Percentiles rank a stretch among this genome's conserved stretches.
Evolutionary conservation across 2,329 filamentous ascomycete genomes (phyloP).

Genomic region (Aaosphaeria arxii): DNA sequence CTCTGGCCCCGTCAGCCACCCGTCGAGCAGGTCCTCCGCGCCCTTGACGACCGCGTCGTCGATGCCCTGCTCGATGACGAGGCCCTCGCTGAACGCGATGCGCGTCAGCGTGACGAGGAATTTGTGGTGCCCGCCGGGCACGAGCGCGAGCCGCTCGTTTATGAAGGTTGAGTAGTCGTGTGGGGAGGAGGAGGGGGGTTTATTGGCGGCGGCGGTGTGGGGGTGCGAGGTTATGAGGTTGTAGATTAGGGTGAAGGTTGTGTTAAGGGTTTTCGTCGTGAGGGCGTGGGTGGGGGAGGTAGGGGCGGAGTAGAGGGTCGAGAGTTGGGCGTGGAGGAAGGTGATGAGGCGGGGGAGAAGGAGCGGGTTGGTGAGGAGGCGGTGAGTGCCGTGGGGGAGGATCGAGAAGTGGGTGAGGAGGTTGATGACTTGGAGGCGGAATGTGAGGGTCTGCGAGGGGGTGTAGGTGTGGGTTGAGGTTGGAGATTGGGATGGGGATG

Average conservation of each 20-base stretch:
- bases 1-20: slow-evolving; percentile 76
- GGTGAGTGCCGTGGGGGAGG: slow-evolving; percentile 56
- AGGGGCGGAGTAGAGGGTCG: slow-evolving; percentile 50
- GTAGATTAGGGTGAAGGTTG: slow-evolving; percentile 59
- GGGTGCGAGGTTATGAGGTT: slow-evolving; percentile 61
- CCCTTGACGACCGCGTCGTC: slow-evolving; percentile 75
- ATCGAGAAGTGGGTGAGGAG: slow-evolving; percentile 58
- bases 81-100: slow-evolving; percentile 79
- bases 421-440: slow-evolving; percentile 46
- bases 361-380: slow-evolving; percentile 66
- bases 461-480: slow-evolving; percentile 11
- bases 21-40: slow-evolving; percentile 78
- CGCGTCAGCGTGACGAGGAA: slow-evolving; percentile 78
- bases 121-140: slow-evolving; percentile 73
- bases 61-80: slow-evolving; percentile 73
- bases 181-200: neutral
- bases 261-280: slow-evolving; percentile 54
- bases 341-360: slow-evolving; percentile 73
- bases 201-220: slow-evolving; percentile 37
- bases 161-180: slow-evolving; percentile 48
- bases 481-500: neutral
- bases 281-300: slow-evolving; percentile 34
- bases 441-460: slow-evolving; percentile 40
- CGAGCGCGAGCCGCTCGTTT: slow-evolving; percentile 65
- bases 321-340: slow-evolving; percentile 71